A percentile compares a stretch with the other conserved stretches of the same genome.
Evolutionary conservation across 257 asterid species (phyloP).

Genomic region (Rauvolfia tetraphylla): DNA sequence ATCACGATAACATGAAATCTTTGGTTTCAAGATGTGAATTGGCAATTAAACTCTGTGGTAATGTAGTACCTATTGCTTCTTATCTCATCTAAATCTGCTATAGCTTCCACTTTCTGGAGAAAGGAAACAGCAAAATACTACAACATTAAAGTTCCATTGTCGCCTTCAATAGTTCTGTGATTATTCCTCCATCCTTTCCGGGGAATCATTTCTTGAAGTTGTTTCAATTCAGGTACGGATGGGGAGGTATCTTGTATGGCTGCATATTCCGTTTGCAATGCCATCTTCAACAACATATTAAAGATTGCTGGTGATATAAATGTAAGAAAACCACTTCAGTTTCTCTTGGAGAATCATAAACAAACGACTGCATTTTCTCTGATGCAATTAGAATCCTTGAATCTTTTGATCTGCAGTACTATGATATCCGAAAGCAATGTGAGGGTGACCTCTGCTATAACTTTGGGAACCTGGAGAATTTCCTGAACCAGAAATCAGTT

Average conservation of each 20-base stretch:
- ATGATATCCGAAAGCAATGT: slow-evolving; percentile 51
- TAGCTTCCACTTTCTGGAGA: background rate
- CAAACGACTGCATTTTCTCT: background rate
- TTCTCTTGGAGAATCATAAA: background rate
- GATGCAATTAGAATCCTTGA: background rate
- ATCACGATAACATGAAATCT: slow-evolving; percentile 6
- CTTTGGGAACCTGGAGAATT: slow-evolving; percentile 42
- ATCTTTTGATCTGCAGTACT: slow-evolving; percentile 32
- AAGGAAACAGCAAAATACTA: background rate
- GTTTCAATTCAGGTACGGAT: slow-evolving; percentile 28
- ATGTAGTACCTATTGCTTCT: background rate
- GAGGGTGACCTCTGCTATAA: slow-evolving; percentile 46
- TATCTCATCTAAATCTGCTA: background rate
- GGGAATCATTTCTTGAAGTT: slow-evolving; percentile 11
- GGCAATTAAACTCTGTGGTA: slow-evolving; percentile 13
- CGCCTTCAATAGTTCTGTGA: background rate
- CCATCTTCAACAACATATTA: slow-evolving; percentile 25
- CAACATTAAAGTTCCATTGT: background rate
- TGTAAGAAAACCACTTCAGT: slow-evolving; percentile 23
- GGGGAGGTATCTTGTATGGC: slow-evolving; percentile 37
- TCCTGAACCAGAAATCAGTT: slow-evolving; percentile 40
- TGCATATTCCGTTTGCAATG: slow-evolving; percentile 32
- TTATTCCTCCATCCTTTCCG: background rate
- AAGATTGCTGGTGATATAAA: slow-evolving; percentile 20
- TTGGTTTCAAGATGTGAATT: slow-evolving; percentile 6